Evolutionary conservation across 257 asterid genomes (phyloP).

Genomic region (Craterostigma plantagineum): DNA sequence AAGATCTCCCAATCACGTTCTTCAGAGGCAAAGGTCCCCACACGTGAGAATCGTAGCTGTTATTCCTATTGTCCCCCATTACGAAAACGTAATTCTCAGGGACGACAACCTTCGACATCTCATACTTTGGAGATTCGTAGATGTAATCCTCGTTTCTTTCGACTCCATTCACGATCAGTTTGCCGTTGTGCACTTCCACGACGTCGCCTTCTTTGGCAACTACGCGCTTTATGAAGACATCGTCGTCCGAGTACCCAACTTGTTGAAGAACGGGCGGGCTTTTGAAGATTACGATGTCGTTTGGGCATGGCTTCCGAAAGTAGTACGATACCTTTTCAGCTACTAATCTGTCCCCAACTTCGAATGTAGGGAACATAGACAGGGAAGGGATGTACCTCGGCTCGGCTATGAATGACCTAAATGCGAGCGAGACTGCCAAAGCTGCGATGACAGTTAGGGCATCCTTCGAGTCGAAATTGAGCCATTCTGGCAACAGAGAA

Average conservation of each 20-base stretch:
- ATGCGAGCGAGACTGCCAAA: conserved; percentile 63
- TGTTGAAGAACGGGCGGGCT: conserved; percentile 94
- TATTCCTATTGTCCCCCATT: conserved; percentile 92
- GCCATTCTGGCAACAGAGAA: conserved; percentile 66
- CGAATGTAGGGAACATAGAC: conserved; percentile 93
- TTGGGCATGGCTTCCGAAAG: conserved; percentile 79
- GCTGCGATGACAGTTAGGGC: conserved; percentile 73
- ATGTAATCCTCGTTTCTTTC: conserved; percentile 52
- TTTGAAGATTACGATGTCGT: conserved; percentile 73
- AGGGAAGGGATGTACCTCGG: conserved; percentile 87
- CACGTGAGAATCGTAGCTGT: conserved; percentile 87
- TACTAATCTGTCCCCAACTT: conserved; percentile 80
- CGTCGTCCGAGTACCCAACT: conserved; percentile 81
- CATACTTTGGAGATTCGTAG: conserved; percentile 71
- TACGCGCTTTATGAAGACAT: conserved; percentile 79
- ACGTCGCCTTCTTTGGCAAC: conserved; percentile 82
- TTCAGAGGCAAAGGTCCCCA: conserved; percentile 92
- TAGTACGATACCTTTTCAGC: conserved; percentile 92
- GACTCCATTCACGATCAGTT: conserved; percentile 78
- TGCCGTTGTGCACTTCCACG: conserved; percentile 90
- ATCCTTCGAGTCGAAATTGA: conserved; percentile 56
- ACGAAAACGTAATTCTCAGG: conserved; percentile 72
- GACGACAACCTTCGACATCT: conserved; percentile 61
- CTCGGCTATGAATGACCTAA: conserved; percentile 83
- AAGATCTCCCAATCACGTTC: conserved; percentile 72